Evolutionary conservation across 345 rosid species (phyloP).

Genomic region (Aquilaria malaccensis): DNA sequence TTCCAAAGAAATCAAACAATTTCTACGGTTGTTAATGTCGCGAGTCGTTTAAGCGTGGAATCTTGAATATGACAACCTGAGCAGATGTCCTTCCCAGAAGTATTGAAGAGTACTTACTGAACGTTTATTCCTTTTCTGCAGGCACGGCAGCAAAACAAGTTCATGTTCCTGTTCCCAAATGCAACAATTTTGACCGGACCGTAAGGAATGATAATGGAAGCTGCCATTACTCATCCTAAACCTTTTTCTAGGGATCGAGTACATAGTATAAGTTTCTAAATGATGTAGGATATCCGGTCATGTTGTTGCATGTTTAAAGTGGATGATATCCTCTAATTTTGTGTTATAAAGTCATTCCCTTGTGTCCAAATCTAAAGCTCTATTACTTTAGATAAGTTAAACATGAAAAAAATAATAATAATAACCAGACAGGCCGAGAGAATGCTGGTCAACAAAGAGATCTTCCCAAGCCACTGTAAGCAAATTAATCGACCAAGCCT

Average conservation of each 20-base stretch:
- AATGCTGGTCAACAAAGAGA: no score
- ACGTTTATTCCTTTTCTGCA: conserved; percentile 16
- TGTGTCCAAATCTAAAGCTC: no score
- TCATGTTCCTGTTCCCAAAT: conserved; percentile 31
- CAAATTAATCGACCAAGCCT: no score
- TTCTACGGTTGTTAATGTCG: neutral
- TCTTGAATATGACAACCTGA: neutral
- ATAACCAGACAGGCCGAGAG: no score
- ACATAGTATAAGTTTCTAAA: neutral
- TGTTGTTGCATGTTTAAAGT: neutral
- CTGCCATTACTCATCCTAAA: conserved; percentile 16
- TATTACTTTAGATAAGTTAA: no score
- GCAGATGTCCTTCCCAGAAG: conserved; percentile 12
- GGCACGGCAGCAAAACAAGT: conserved; percentile 44
- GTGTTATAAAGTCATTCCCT: neutral
- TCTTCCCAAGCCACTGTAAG: no score
- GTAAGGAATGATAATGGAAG: conserved; percentile 41
- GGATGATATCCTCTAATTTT: conserved; percentile 11
- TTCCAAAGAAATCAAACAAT: neutral
- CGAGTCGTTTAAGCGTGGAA: neutral
- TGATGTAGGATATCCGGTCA: conserved; percentile 7
- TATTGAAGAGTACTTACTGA: no score
- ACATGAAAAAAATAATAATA: no score
- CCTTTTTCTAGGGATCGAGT: conserved; percentile 2
- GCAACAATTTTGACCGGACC: conserved; percentile 36